Percentiles rank a stretch among this genome's conserved stretches.
phyloP scores from a whole-genome alignment of 2,329 filamentous ascomycete genomes.

The Didymella keratinophila region DNA sequence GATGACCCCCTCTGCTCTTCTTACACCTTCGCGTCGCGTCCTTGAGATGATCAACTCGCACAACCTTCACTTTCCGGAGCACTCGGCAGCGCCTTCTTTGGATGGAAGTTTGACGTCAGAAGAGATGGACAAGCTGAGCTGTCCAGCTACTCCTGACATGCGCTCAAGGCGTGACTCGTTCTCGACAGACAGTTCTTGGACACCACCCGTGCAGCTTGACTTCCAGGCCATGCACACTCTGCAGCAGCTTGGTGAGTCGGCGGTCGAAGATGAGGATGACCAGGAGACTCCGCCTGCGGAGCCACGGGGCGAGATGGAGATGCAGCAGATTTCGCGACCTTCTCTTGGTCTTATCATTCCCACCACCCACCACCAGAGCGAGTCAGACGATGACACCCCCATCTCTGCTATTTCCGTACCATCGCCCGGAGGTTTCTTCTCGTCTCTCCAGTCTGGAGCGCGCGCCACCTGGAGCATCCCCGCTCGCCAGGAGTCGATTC shows the following conservation, averaged over 20 bases:
- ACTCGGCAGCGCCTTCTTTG: constrained; percentile 84
- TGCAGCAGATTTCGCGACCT: constrained; percentile 66
- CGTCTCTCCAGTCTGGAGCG: constrained; percentile 76
- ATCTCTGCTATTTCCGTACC: constrained; percentile 87
- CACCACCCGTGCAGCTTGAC: constrained; percentile 67
- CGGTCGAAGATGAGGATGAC: constrained; percentile 31
- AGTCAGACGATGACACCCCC: constrained; percentile 61
- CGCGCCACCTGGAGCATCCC: constrained; percentile 81
- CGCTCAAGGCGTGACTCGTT: constrained; percentile 52
- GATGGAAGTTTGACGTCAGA: constrained; percentile 90
- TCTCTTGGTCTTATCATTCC: constrained; percentile 50
- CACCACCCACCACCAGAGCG: constrained; percentile 36
- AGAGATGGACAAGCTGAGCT: constrained; percentile 82
- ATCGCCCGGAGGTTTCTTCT: constrained; percentile 91
- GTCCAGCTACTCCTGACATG: constrained; percentile 79
- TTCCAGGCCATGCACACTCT: constrained; percentile 82
- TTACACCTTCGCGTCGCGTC: constrained; percentile 78
- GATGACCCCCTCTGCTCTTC: constrained; percentile 59
- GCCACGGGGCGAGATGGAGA: constrained; percentile 69
- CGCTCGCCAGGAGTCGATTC: constrained; percentile 58
- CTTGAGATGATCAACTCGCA: constrained; percentile 71
- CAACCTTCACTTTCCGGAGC: constrained; percentile 70
- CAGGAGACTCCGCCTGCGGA: constrained; percentile 49
- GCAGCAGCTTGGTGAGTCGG: constrained; percentile 67
- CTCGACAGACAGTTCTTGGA: constrained; percentile 69